phyloP scores from a whole-genome alignment of 2,329 filamentous ascomycete genomes.

The Chlorencoelia australis region DNA sequence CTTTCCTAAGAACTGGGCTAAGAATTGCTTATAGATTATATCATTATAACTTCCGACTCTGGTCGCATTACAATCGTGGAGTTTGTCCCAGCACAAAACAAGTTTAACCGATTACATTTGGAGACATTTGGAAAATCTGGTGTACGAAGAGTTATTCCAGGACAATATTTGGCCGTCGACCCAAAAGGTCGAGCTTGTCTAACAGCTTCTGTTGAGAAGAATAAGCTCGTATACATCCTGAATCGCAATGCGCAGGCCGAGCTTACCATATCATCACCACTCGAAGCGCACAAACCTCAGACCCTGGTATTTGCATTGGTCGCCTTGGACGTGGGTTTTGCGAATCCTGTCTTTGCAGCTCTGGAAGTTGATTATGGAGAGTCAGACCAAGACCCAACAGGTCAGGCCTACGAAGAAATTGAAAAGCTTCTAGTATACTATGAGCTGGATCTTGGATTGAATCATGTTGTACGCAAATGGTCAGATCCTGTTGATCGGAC shows the following conservation, averaged over 20 bases:
- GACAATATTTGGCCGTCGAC: slow-evolving; percentile 91
- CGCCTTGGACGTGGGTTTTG: slow-evolving; percentile 88
- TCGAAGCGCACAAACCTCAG: slow-evolving; percentile 90
- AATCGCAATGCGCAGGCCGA: slow-evolving; percentile 92
- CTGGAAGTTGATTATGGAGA: slow-evolving; percentile 91
- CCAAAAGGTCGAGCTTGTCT: slow-evolving; percentile 93
- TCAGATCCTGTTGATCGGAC: slow-evolving; percentile 86
- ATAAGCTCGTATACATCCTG: slow-evolving; percentile 97
- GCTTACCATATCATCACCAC: slow-evolving; percentile 89
- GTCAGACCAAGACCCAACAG: slow-evolving; percentile 81
- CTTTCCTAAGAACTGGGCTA: slow-evolving; percentile 19
- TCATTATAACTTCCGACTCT: slow-evolving; percentile 92
- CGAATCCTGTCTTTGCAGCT: slow-evolving; percentile 92
- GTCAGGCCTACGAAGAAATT: slow-evolving; percentile 67
- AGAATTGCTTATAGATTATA: slow-evolving; percentile 58
- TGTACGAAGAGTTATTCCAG: slow-evolving; percentile 82
- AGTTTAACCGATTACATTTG: slow-evolving; percentile 79
- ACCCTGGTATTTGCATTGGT: slow-evolving; percentile 83
- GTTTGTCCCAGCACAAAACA: slow-evolving; percentile 77
- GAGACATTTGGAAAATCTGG: slow-evolving; percentile 99
- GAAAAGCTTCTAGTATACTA: slow-evolving; percentile 96
- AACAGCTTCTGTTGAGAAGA: slow-evolving; percentile 93
- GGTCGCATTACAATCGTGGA: slow-evolving; percentile 91
- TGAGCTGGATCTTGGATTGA: slow-evolving; percentile 90
- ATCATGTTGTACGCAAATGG: slow-evolving; percentile 96